Conservation (phyloP, 371 early-diverging fungal genomes). For the Rhizopus delemar region DNA sequence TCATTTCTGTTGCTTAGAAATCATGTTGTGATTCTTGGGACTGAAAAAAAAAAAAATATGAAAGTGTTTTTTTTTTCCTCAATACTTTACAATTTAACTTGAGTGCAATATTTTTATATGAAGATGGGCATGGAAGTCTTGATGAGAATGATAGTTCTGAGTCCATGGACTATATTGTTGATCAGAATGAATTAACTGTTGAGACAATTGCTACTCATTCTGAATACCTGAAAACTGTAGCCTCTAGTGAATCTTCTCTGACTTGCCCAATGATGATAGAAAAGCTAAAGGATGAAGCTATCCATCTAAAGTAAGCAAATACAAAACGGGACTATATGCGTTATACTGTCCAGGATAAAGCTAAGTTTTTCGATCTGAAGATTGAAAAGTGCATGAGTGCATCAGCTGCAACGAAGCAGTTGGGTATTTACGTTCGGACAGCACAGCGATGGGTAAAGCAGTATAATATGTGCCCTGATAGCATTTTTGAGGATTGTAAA, state of each 20-base stretch:
- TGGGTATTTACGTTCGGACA: constrained; percentile 17
- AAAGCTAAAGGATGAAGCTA: constrained; percentile 19
- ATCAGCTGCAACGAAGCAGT: constrained; percentile 21
- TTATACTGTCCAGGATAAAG: constrained; percentile 20
- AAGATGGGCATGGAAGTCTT: constrained; percentile 21
- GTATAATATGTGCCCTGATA: constrained; percentile 14
- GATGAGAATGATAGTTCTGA: constrained; percentile 28
- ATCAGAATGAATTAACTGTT: constrained; percentile 18
- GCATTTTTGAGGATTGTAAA: constrained; percentile 16
- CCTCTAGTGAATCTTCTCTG: constrained; percentile 13
- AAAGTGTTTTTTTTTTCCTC: constrained; percentile 15
- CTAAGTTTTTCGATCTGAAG: constrained; percentile 16
- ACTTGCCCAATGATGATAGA: constrained; percentile 15
- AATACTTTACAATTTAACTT: constrained; percentile 15
- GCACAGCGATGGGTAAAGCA: constrained; percentile 21
- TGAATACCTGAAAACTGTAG: constrained; percentile 13
- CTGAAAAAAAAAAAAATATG: constrained; percentile 8
- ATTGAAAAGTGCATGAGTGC: constrained; percentile 23
- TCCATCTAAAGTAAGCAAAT: constrained; percentile 12
- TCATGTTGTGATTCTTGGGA: neutral
- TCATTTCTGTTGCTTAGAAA: neutral
- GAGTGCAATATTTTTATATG: constrained; percentile 22
- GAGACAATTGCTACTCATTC: constrained; percentile 18
- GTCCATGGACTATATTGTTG: constrained; percentile 26
- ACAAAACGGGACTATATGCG: constrained; percentile 15